Evolutionary conservation across 1,139 yeast genomes (phyloP).

Genomic region (Diutina ranongensis): DNA sequence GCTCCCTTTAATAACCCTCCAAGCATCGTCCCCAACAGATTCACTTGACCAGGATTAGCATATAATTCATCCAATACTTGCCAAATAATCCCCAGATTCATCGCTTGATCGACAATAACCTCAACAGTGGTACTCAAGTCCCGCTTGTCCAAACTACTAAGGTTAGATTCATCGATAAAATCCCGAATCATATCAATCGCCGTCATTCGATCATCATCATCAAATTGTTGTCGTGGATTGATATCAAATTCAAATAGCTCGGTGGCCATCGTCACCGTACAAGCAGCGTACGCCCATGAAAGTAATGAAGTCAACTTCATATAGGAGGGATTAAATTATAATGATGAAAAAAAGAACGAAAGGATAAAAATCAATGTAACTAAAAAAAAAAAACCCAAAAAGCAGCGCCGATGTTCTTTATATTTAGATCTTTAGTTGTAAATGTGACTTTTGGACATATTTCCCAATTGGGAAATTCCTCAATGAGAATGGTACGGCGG

Average conservation of each 20-base stretch:
- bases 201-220: not conserved
- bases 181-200: not conserved
- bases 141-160: not conserved
- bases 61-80: not conserved
- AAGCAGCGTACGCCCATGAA: not conserved
- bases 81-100: not conserved
- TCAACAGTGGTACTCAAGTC: not conserved
- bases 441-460: slow-evolving; percentile 6
- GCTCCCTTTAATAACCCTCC: not conserved
- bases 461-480: slow-evolving; percentile 8
- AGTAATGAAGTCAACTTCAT: slow-evolving; percentile 1
- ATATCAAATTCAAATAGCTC: not conserved
- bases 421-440: too few species aligned
- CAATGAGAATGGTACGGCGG: not conserved
- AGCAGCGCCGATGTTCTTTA: too few species aligned
- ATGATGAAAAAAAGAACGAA: not conserved
- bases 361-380: too few species aligned
- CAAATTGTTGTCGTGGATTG: not conserved
- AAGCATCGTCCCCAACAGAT: not conserved
- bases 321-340: not conserved
- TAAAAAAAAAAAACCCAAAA: too few species aligned
- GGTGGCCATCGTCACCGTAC: not conserved
- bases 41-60: not conserved
- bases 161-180: not conserved
- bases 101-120: not conserved